Evolutionary conservation across 1,284 basidiomycete species (phyloP), one percentile per base, ranked within the genome.

Genomic region (Naganishia cerealis): DNA sequence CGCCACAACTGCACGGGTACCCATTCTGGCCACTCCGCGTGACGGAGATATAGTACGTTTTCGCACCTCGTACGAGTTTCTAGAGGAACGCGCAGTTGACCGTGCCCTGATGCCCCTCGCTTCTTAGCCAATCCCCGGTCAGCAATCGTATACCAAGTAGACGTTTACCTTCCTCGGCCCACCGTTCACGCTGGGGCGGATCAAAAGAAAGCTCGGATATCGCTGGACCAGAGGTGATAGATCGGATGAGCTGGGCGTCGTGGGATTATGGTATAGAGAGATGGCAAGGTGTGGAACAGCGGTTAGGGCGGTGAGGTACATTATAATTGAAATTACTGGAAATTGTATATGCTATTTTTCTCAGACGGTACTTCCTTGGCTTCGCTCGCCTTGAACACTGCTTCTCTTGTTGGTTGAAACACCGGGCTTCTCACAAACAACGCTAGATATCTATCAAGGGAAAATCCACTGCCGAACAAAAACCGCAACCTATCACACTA

Each of bases 21-120:
- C 76, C 76, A 1, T 75, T 74, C 58, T 78, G 76, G 76, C 66
- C 71, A 26, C 66, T 78, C 24, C 72, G 76, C 24, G 73, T 78
- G 43, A 74, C 75, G 4, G 76, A 78, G 66, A 76, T 78, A 65
- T 78, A 76, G 70, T 73, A 55, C 5, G 52, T 54, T 16, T 21
- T 16, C 8, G 21, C 18, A 1, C 50, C 46, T 33, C 29, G 29
- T 6, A 6, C n/a, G 8, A 24, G 13, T 21, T 50, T 9, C 8
- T 15, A 24, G 21, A n/a, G 1, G 9, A 21, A 24, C 46, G 9
- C 8, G 1, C n/a, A 50, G 7, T 24, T 50, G 21, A 50, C 3
- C 21, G 24, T 18, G 12, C 2, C 12, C 8, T 24, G 9, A 9
- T 21, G 1, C 46, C 10, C 3, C 15, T 9, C 46, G 21, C 29